These are phyloP conservation scores for Penicillium corylophilum DNA, from an alignment of 2,329 filamentous ascomycete genomes.

Conservation along the genomic window DNA sequence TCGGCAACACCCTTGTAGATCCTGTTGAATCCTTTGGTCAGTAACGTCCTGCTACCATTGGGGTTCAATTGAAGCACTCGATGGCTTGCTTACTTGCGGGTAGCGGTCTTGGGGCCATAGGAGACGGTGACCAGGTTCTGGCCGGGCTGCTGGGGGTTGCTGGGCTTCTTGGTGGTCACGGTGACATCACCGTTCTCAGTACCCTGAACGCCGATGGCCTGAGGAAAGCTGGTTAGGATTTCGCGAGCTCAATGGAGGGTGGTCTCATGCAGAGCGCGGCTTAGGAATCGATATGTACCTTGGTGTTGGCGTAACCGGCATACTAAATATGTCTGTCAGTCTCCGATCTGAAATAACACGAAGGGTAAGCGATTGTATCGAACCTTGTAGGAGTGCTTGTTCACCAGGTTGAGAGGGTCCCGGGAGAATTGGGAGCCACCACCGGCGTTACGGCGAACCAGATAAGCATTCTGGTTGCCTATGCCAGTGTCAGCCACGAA, in stretches of 20 bases:
- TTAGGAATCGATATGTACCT: constrained; percentile 58
- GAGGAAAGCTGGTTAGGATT: constrained; percentile 10
- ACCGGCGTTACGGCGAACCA: constrained; percentile 80
- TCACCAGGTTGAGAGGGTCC: constrained; percentile 89
- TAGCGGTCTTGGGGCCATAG: constrained; percentile 70
- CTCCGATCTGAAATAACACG: not conserved
- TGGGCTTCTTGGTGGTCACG: constrained; percentile 81
- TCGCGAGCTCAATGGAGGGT: not conserved
- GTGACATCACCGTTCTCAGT: constrained; percentile 76
- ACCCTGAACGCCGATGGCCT: constrained; percentile 80
- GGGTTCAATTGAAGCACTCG: not conserved
- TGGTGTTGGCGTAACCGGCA: constrained; percentile 88
- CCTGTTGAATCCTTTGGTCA: constrained; percentile 49
- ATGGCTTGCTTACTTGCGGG: constrained; percentile 67
- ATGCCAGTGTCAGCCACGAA: constrained; percentile 22
- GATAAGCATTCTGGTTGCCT: constrained; percentile 87
- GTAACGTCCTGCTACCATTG: not conserved
- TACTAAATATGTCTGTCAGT: constrained; percentile 56
- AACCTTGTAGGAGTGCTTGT: constrained; percentile 90
- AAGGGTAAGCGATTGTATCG: constrained; percentile 5
- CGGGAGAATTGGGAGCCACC: constrained; percentile 88
- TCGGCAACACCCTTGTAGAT: constrained; percentile 87
- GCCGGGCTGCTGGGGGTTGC: constrained; percentile 70
- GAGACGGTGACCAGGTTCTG: constrained; percentile 63
- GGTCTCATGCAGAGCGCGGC: not conserved